Evolutionary conservation across 1,284 basidiomycete species (phyloP).

Genomic region (Leccinum proximum): DNA sequence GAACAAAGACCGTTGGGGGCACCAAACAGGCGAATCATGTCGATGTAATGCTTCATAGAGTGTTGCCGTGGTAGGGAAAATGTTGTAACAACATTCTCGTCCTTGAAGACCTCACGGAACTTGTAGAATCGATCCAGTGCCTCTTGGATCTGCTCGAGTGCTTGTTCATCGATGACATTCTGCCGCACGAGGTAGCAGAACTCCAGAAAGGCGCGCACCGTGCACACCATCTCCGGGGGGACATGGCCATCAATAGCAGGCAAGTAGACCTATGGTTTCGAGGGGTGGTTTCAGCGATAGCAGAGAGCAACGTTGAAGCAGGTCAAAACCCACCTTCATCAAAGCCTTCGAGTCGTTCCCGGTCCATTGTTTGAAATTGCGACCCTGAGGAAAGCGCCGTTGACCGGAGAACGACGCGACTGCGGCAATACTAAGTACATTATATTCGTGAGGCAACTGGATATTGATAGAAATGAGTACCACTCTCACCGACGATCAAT

Average conservation of each 20-base stretch:
- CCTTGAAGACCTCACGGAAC: background rate
- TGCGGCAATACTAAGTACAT: background rate
- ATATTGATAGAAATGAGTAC: too few relatives aligned
- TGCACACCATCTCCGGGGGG: background rate
- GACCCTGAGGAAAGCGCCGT: background rate
- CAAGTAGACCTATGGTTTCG: background rate
- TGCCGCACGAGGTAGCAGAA: background rate
- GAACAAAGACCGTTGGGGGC: background rate
- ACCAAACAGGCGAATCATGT: background rate
- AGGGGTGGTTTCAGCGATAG: background rate
- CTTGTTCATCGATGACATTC: background rate
- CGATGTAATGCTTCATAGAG: background rate
- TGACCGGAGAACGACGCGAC: background rate
- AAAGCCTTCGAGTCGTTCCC: background rate
- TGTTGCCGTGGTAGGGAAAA: background rate
- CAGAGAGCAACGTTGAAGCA: background rate
- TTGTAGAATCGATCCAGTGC: background rate
- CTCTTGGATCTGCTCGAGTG: background rate
- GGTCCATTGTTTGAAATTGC: background rate
- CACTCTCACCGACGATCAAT: background rate
- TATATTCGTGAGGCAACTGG: too few relatives aligned
- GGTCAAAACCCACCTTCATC: background rate
- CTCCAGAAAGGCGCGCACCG: background rate
- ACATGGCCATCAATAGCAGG: background rate
- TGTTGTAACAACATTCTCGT: background rate